Base-by-base conservation (phyloP, 306 rosid species). In the Dalbergia cochinchinensis region DNA sequence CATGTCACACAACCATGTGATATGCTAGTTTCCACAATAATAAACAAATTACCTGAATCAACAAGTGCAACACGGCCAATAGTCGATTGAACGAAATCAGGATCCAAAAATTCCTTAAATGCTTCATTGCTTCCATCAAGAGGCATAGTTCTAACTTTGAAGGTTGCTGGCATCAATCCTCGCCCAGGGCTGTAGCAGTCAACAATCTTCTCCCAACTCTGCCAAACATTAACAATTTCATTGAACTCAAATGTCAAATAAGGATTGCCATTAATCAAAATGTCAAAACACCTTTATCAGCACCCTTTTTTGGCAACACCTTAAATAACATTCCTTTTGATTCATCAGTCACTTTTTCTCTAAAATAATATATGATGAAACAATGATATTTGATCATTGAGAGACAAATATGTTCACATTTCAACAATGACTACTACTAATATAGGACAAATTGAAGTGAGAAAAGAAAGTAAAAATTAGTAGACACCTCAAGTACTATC, bases 41-140 rank as follows among this genome's bases (percentile, higher is more conserved):
- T 14, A 47, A 72, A 58, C 44, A 39, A 18, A 74, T 67, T 81
- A 90, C 98, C 97, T 4, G 98, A 92, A 83, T 94, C 97, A 78
- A 92, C 94, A 47, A 96, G 96, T 7, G 94, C 97, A 80, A 94
- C 98, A 48, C 98, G 97, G 48, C 98, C 98, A 73, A 92, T 94
- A 65, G 98, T 96, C 13, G 96, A 89, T 90, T 94, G 97, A 73
- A 94, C 97, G 80, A 94, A 94, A 85, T 92, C 98, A 53, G 98
- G 97, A 88, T 92, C 96, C 66, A 88, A 83, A 80, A 90, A 90
- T 64, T 94, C 98, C 86, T 92, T 96, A 85, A 86, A 86, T 79
- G 83, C 89, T 83, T 82, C 91, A 75, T 80, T 76, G 76, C 84
- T 87, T 81, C 91, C 97, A 78, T 94, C 96, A 83, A 92, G 90